A percentile compares a stretch with the other conserved stretches of the same genome.
Evolutionary conservation across 208 protist species (phyloP).

Genomic region (Trypanosoma congolense): DNA sequence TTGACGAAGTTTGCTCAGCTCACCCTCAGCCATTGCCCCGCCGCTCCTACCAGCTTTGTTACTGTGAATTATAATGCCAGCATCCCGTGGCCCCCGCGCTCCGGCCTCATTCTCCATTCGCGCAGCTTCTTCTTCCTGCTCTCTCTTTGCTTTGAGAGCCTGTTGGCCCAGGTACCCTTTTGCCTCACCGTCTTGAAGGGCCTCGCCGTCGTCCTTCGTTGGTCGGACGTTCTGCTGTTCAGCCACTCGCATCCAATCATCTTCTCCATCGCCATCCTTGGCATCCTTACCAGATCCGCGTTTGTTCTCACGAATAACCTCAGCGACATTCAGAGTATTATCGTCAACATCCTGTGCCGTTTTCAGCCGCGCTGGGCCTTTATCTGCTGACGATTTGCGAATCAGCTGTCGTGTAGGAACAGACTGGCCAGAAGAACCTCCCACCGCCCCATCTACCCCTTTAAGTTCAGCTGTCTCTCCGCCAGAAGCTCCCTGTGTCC

Average conservation of each 20-base stretch:
- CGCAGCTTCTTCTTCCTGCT: conserved; percentile 56
- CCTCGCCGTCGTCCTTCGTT: conserved; percentile 19
- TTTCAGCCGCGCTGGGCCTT: conserved; percentile 72
- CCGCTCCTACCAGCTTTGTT: conserved; percentile 23
- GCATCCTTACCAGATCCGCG: conserved; percentile 17
- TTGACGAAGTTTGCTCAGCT: conserved; percentile 77
- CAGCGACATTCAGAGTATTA: conserved; percentile 31
- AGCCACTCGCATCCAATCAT: conserved; percentile 78
- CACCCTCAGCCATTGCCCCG: conserved; percentile 53
- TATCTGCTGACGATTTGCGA: conserved; percentile 28
- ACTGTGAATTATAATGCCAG: conserved; percentile 74
- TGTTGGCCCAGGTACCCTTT: conserved; percentile 78
- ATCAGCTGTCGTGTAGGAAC: not conserved
- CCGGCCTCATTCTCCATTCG: conserved; percentile 10
- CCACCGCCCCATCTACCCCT: not conserved
- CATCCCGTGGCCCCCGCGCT: conserved; percentile 9
- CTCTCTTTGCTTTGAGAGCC: conserved; percentile 75
- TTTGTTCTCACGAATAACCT: conserved; percentile 62
- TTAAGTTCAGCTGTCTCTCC: conserved; percentile 2
- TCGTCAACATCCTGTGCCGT: conserved; percentile 68
- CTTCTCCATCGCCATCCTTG: conserved; percentile 30
- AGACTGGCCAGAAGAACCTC: not conserved
- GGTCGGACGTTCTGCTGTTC: conserved; percentile 63
- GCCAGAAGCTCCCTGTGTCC: not conserved
- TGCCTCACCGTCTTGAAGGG: conserved; percentile 49